A percentile compares a stretch with the other conserved stretches of the same genome.
These are phyloP conservation scores for Cucurbitaria berberidis DNA, from an alignment of 2,329 filamentous ascomycete species.

Conservation along the genomic window DNA sequence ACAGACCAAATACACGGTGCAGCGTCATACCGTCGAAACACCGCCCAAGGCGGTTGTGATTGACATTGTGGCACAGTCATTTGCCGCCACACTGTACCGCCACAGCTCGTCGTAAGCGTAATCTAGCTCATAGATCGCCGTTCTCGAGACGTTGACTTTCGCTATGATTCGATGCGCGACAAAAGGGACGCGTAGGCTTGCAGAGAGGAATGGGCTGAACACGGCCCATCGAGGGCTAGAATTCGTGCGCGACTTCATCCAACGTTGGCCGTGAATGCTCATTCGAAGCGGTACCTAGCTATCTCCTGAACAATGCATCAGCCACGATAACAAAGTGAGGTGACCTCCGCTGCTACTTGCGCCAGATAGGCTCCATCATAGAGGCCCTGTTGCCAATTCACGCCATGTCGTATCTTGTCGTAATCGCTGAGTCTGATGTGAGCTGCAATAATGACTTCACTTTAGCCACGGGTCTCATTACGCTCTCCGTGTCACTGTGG, in stretches of 20 bases:
- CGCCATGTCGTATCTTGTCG: background rate
- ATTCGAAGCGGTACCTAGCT: conserved; percentile 4
- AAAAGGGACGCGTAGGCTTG: conserved; percentile 32
- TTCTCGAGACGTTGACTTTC: conserved; percentile 3
- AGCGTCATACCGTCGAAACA: conserved; percentile 38
- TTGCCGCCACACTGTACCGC: background rate
- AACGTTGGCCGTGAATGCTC: background rate
- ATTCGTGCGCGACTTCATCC: conserved; percentile 11
- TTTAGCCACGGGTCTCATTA: conserved; percentile 18
- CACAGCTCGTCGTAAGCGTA: background rate
- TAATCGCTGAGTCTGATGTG: conserved; percentile 10
- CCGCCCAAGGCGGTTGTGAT: conserved; percentile 24
- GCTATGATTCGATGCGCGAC: conserved; percentile 7
- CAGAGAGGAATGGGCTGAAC: conserved; percentile 14
- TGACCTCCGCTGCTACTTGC: conserved; percentile 21
- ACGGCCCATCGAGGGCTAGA: conserved; percentile 12
- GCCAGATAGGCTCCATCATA: conserved; percentile 12
- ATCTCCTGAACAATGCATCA: conserved; percentile 20
- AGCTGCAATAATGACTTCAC: conserved; percentile 11
- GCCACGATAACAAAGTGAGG: conserved; percentile 15
- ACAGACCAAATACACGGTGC: conserved; percentile 26
- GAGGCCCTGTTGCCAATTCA: conserved; percentile 18
- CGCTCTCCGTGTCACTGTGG: conserved; percentile 15
- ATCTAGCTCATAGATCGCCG: background rate
- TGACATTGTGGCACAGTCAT: conserved; percentile 24